Evolutionary conservation across 148 eudicot genomes (phyloP).

Genomic region (Polygonum aviculare): DNA sequence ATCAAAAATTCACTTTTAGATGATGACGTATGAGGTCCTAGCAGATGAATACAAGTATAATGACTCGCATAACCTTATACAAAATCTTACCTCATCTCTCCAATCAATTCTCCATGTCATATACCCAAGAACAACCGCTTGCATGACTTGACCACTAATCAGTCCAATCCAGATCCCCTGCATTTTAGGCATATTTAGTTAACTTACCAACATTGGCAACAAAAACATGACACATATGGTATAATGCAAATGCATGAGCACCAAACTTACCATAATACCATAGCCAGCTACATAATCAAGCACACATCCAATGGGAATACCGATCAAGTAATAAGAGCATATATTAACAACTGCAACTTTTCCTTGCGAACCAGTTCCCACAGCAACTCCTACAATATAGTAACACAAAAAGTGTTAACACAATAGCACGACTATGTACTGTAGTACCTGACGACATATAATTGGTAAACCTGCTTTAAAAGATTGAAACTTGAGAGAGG

Average conservation of each 20-base stretch:
- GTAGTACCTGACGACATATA: no score
- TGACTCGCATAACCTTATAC: neutral
- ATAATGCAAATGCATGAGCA: neutral
- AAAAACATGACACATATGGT: no score
- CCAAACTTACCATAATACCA: slow-evolving; percentile 20
- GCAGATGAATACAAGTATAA: no score
- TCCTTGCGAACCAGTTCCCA: slow-evolving; percentile 28
- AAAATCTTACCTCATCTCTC: slow-evolving; percentile 1
- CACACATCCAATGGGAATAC: slow-evolving; percentile 26
- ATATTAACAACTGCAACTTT: slow-evolving; percentile 29
- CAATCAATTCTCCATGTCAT: slow-evolving; percentile 12
- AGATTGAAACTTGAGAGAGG: neutral
- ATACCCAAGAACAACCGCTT: neutral
- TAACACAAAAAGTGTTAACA: neutral
- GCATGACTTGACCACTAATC: neutral
- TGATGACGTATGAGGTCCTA: no score
- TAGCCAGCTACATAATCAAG: slow-evolving; percentile 23
- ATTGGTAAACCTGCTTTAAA: neutral
- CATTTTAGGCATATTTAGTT: neutral
- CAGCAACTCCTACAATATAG: slow-evolving; percentile 28
- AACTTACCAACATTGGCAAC: no score
- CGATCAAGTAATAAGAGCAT: slow-evolving; percentile 27
- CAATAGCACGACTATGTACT: neutral
- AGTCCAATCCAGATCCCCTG: slow-evolving; percentile 7
- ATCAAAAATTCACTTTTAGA: no score